Conservation (phyloP, 192 early-diverging fungal genomes). For the Rhizoclosmatium globosum region DNA sequence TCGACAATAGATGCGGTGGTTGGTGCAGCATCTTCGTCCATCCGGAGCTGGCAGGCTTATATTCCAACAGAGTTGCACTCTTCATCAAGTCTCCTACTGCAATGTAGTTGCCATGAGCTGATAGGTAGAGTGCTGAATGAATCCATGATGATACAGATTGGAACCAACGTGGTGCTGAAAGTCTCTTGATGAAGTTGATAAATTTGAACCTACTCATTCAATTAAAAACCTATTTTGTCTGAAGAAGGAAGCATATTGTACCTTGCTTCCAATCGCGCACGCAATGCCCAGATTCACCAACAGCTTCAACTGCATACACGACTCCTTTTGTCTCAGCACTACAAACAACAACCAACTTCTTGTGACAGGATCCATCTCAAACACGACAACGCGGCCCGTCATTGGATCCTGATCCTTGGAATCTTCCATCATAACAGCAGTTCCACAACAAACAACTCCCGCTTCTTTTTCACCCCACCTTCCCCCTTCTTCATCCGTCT, state of each 20-base stretch:
- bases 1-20: conserved; percentile 50
- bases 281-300: conserved; percentile 71
- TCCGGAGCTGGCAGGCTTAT: conserved; percentile 33
- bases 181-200: neutral
- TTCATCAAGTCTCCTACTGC: conserved; percentile 86
- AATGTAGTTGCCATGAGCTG: conserved; percentile 71
- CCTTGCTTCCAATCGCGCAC: neutral
- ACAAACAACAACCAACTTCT: neutral
- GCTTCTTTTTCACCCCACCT: neutral
- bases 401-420: conserved; percentile 53
- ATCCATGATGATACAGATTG: conserved; percentile 56
- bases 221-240: too few species aligned
- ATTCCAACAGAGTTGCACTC: conserved; percentile 72
- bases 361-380: conserved; percentile 50
- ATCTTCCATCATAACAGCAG: neutral
- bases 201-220: too few species aligned
- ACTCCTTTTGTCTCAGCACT: conserved; percentile 63
- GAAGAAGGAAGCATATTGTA: too few species aligned
- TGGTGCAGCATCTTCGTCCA: neutral
- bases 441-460: neutral
- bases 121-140: conserved; percentile 67
- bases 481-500: neutral
- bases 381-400: conserved; percentile 78
- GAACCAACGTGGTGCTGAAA: neutral
- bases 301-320: conserved; percentile 72